Evolutionary conservation across 1,284 basidiomycete species (phyloP), one percentile per base, ranked within the genome.

Genomic region (Heimioporus punctisporus): DNA sequence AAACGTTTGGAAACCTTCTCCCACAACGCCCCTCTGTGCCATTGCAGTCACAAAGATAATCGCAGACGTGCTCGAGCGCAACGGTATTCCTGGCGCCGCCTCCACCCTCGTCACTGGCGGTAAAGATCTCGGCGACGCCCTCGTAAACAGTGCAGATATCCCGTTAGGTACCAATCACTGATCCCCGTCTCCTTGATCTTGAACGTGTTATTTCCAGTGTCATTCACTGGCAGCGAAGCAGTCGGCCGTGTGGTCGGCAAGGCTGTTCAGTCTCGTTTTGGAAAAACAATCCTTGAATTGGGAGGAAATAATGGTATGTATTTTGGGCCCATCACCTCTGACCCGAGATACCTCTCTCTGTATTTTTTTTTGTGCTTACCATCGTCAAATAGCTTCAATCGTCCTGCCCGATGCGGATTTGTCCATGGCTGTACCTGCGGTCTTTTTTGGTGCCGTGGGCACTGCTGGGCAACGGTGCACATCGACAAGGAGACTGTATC

Each of bases 401-500:
- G 83, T 98, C 56, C 90, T 97, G 83, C 85, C 92, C 51, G 95
- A 97, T 75, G 96, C 96, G 27, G 94, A 97, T 73, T 81, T 98
- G 30, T 82, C 84, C 21, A 82, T 97, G 59, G 95, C 96, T 28
- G 83, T 98, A 19, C 92, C 93, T 43, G 84, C 91, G 1, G 87
- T 96, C 23, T 93, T 95, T 71, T 98, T 98, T 76, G 93, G 95
- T 34, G 93, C 95, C 26, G 88, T 97, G 47, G 96, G 96, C 43
- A 98, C 96, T 42, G 92, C 93, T 31, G 96, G 96, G 24, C 96
- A 98, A 71, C 83, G 96, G 48, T 98, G 96, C 76, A 98, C 96
- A 2, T 90, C 95, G 23, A 98, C 95, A 2, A 85, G 96, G 50
- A 82, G 96, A 52, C 82, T 98, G 15, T 92, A 93, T 73, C 81